These are phyloP conservation scores for Pachyrhizus erosus DNA, from an alignment of 306 rosid genomes.

Conservation along the genomic window DNA sequence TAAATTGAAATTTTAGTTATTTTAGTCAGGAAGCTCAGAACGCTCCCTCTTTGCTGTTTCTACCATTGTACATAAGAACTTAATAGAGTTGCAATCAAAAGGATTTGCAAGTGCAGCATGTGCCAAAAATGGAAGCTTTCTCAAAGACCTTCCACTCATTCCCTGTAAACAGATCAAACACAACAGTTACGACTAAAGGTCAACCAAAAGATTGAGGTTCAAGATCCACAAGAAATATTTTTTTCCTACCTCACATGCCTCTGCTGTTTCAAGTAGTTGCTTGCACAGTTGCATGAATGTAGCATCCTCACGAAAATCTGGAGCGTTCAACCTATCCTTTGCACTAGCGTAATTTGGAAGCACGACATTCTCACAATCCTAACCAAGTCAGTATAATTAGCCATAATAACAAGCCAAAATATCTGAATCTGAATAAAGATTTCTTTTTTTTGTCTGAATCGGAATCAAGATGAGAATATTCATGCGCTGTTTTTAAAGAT, in stretches of 20 bases:
- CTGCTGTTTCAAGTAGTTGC: conserved; percentile 78
- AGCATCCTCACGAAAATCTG: conserved; percentile 51
- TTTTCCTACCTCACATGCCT: conserved; percentile 81
- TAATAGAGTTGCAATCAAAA: conserved; percentile 65
- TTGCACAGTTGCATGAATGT: conserved; percentile 56
- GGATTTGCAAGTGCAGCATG: conserved; percentile 81
- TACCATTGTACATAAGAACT: conserved; percentile 76
- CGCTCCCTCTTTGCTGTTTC: conserved; percentile 84
- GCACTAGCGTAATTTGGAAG: conserved; percentile 71
- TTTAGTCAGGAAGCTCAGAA: conserved; percentile 84
- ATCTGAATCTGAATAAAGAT: background rate
- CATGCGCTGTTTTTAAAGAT: background rate
- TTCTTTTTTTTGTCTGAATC: background rate
- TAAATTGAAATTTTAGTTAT: conserved; percentile 24
- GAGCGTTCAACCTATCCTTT: conserved; percentile 62
- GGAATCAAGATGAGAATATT: background rate
- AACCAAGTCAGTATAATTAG: conserved; percentile 45
- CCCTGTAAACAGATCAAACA: conserved; percentile 61
- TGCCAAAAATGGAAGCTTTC: conserved; percentile 94
- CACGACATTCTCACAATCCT: conserved; percentile 58
- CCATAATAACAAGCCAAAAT: conserved; percentile 37
- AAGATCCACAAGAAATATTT: conserved; percentile 26
- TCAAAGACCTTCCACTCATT: conserved; percentile 86
- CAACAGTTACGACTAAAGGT: conserved; percentile 20
- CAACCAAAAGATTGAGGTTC: conserved; percentile 32